Conservation (phyloP, 495 filamentous ascomycete genomes). For the Astrothelium macrocarpum region DNA sequence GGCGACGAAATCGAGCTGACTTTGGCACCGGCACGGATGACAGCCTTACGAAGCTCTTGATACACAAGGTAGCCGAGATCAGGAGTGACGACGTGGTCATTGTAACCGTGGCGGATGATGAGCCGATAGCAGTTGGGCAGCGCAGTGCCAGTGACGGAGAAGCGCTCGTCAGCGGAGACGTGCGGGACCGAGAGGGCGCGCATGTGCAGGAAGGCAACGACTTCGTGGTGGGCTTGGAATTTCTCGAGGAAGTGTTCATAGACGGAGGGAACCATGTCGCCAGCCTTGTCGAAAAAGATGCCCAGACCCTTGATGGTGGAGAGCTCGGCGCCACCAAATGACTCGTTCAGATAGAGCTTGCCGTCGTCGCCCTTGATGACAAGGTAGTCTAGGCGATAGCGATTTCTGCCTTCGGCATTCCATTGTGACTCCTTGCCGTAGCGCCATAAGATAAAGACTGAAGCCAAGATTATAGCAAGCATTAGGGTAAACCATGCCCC, state of each 20-base stretch:
- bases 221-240: constrained; percentile 24
- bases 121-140: constrained; percentile 36
- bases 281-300: constrained; percentile 34
- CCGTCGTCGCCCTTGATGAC: constrained; percentile 18
- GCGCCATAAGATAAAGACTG: constrained; percentile 59
- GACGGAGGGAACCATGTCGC: constrained; percentile 27
- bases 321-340: constrained; percentile 18
- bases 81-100: constrained; percentile 54
- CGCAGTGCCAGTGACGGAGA: constrained; percentile 6
- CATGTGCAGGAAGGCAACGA: constrained; percentile 31
- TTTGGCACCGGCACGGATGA: constrained; percentile 33
- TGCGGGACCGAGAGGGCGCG: constrained; percentile 25
- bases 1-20: background rate
- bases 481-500: constrained; percentile 68
- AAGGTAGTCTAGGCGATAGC: constrained; percentile 34
- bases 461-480: constrained; percentile 48
- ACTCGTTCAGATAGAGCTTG: constrained; percentile 16
- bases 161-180: constrained; percentile 13
- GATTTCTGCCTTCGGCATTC: constrained; percentile 53
- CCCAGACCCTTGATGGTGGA: constrained; percentile 25
- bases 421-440: constrained; percentile 68
- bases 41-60: constrained; percentile 47
- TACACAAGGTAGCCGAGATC: constrained; percentile 51
- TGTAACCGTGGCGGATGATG: constrained; percentile 60
- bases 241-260: constrained; percentile 30